Base-by-base conservation (phyloP, 805 yeast species). In the Teunomyces funiuensis region DNA sequence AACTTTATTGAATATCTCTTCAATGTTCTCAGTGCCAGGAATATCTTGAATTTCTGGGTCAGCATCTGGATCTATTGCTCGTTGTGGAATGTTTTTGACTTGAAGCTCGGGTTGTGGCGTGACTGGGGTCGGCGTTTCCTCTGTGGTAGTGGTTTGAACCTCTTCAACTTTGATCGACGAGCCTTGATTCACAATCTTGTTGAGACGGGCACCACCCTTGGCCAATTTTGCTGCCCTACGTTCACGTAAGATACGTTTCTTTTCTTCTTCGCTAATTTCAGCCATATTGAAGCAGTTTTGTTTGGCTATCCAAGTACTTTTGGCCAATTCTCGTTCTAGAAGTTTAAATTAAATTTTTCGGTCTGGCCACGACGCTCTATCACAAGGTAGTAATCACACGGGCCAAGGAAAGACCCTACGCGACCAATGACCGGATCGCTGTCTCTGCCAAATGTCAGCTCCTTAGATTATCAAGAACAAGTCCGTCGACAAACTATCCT, bases 191-290 rank as follows among this genome's bases (percentile, higher is more conserved):
- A 69, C 55, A 16, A 70, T 70, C 18, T 43, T 73, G 46, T 74
- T 77, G 52, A 83, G 59, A 45, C 88, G 64, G 15, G 81, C 83
- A 34, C 74, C 74, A 3, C 83, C 82, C 47, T 72, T 69, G 38
- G 68, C 62, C 68, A 82, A 71, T 55, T 80, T 82, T 46, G 84
- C 82, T 33, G 77, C 82, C 54, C 88, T 72, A 55, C 85, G 73
- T 54, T 83, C 86, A 43, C 86, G 70, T 33, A 82, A 59, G 16
- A 80, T 51, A 40, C 68, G 67, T 53, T 80, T 76, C 60, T 75
- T 80, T 49, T 82, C 87, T 29, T 79, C 81, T 6, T 78, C 82
- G 25, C 72, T 60, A 20, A 76, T 22, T 26, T 62, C 70, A 38
- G 73, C 60, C 79, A 74, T 73, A n/a, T n/a, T n/a, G n/a, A n/a